Conservation (phyloP, 2,329 filamentous ascomycete genomes). For the Immersiporthe knoxdaviesiana region DNA sequence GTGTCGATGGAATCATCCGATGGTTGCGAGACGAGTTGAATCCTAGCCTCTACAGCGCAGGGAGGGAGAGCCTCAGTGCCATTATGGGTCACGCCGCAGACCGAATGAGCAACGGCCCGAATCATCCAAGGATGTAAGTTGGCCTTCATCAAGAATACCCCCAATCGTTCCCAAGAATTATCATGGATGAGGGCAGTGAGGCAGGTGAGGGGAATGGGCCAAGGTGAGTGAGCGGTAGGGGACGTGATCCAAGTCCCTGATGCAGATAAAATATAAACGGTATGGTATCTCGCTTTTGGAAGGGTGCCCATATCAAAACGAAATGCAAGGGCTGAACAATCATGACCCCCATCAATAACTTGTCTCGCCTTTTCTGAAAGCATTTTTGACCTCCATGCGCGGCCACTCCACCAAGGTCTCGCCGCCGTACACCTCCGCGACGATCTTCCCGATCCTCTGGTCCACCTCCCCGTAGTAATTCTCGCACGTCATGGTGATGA, state of each 20-base stretch:
- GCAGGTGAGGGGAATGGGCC: not conserved
- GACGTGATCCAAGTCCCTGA: not conserved
- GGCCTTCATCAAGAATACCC: not conserved
- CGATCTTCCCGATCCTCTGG: constrained; percentile 61
- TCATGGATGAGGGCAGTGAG: not conserved
- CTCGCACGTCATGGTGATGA: constrained; percentile 65
- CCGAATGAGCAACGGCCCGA: not conserved
- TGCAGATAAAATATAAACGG: constrained; percentile 9
- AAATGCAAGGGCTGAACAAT: not conserved
- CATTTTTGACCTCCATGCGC: constrained; percentile 63
- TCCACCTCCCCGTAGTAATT: constrained; percentile 65
- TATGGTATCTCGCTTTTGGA: constrained; percentile 12
- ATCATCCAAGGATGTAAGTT: not conserved
- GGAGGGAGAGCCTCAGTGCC: not conserved
- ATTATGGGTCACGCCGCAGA: not conserved
- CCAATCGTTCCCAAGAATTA: not conserved
- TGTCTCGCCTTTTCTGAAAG: constrained; percentile 45
- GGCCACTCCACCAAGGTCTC: constrained; percentile 70
- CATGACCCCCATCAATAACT: not conserved
- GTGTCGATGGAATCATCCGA: not conserved
- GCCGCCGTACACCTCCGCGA: constrained; percentile 66
- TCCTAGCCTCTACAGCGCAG: not conserved
- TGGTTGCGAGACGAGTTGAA: not conserved
- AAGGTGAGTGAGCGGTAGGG: not conserved
- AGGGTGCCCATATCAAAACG: not conserved